Conservation (phyloP, 192 early-diverging fungal genomes). For the Umbelopsis ramanniana region DNA sequence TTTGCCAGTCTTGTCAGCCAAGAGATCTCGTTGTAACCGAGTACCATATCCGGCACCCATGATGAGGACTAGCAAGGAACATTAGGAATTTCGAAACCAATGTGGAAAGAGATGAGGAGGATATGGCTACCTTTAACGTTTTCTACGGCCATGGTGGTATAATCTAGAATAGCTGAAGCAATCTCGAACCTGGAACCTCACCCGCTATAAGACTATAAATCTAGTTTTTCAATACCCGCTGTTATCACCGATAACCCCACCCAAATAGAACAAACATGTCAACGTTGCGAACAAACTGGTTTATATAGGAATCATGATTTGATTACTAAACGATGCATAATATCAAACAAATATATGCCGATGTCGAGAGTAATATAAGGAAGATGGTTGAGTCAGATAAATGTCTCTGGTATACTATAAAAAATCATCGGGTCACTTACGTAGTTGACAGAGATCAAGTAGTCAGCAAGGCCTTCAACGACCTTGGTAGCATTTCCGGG, state of each 20-base stretch:
- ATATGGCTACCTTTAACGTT: slow-evolving; percentile 1
- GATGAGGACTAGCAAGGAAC: slow-evolving; percentile 42
- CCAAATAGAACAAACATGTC: background rate
- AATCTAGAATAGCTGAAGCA: no score
- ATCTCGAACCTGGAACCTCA: no score
- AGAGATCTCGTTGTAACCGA: slow-evolving; percentile 57
- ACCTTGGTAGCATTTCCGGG: slow-evolving; percentile 74
- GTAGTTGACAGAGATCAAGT: slow-evolving; percentile 72
- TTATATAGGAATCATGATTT: background rate
- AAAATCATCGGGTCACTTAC: slow-evolving; percentile 48
- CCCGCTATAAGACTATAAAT: background rate
- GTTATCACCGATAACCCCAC: background rate
- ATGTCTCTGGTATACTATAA: background rate
- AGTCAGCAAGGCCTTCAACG: slow-evolving; percentile 77
- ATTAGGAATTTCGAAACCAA: background rate
- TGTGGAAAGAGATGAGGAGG: background rate
- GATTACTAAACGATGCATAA: background rate
- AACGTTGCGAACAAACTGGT: background rate
- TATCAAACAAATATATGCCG: background rate
- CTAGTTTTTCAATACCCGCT: background rate
- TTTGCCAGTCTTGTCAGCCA: slow-evolving; percentile 22
- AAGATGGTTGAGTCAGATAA: background rate
- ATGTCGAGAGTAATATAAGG: background rate
- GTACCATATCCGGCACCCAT: slow-evolving; percentile 68
- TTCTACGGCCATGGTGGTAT: background rate